A percentile compares a stretch with the other conserved stretches of the same genome.
Evolutionary conservation across 768 basidiomycete genomes (phyloP).

Genomic region (Royoungia palumana): DNA sequence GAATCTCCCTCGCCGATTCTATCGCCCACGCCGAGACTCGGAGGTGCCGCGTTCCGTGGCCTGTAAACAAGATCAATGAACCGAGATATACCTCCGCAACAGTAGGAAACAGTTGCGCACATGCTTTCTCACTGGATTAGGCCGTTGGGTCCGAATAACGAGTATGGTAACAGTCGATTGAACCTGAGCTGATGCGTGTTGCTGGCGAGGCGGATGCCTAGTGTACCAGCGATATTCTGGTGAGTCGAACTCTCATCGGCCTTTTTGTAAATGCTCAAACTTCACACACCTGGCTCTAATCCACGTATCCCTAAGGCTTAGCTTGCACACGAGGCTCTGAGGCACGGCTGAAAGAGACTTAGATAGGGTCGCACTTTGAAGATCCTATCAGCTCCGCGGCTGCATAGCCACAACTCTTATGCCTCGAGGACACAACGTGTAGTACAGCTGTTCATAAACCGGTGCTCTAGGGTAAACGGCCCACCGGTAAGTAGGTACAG

Average conservation of each 20-base stretch:
- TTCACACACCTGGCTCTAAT: conserved; percentile 6
- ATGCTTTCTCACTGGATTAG: conserved; percentile 8
- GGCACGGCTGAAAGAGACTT: too few species aligned
- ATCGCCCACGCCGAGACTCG: conserved; percentile 35
- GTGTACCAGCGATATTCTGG: conserved; percentile 7
- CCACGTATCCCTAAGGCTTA: conserved; percentile 5
- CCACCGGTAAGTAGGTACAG: background rate
- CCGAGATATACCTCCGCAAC: conserved; percentile 1
- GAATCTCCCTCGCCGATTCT: conserved; percentile 67
- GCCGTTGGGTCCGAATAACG: too few species aligned
- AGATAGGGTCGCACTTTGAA: background rate
- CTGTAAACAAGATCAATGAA: conserved; percentile 9
- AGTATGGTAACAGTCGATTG: too few species aligned
- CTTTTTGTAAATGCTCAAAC: conserved; percentile 1
- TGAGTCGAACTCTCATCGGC: conserved; percentile 5
- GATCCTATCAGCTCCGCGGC: background rate
- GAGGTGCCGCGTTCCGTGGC: conserved; percentile 19
- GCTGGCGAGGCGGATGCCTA: conserved; percentile 8
- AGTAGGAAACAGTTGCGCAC: conserved; percentile 11
- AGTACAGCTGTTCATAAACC: background rate
- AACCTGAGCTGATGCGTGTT: too few species aligned
- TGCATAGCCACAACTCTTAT: conserved; percentile 17
- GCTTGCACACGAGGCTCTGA: conserved; percentile 6
- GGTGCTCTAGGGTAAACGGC: background rate
- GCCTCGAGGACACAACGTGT: conserved; percentile 26